Percentiles rank a stretch among this genome's conserved stretches.
phyloP scores from a whole-genome alignment of 371 early-diverging fungal species.

The Rhizopus stolonifer region DNA sequence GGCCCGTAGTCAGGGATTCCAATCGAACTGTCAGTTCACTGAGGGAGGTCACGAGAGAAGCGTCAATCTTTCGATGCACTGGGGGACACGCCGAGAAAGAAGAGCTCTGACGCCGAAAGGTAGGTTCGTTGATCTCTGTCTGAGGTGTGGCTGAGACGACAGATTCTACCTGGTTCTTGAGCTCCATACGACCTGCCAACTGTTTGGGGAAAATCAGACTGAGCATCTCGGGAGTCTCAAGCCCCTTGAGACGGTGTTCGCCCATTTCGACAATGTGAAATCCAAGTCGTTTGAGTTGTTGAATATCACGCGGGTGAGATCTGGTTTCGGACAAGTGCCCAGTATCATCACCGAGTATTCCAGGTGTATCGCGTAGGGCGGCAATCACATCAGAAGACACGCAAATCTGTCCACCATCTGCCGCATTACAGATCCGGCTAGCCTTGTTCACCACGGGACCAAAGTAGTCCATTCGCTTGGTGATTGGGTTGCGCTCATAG shows the following conservation, averaged over 20 bases:
- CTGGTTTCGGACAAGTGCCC: not conserved
- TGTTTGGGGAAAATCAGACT: conserved; percentile 70
- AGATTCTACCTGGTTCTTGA: conserved; percentile 33
- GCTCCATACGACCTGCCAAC: conserved; percentile 49
- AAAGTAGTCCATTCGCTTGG: conserved; percentile 95
- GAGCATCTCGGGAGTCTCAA: conserved; percentile 88
- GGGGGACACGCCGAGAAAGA: not conserved
- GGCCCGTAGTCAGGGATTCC: conserved; percentile 53
- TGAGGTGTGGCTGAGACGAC: conserved; percentile 3
- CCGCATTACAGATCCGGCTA: conserved; percentile 82
- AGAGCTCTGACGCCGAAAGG: not conserved
- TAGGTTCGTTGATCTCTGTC: not conserved
- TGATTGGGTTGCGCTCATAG: conserved; percentile 88
- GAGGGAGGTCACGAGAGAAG: conserved; percentile 39
- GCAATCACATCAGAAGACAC: conserved; percentile 66
- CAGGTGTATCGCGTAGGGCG: conserved; percentile 47
- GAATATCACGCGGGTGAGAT: conserved; percentile 48
- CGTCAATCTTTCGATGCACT: conserved; percentile 33
- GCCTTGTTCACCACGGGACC: conserved; percentile 93
- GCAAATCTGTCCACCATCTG: conserved; percentile 93
- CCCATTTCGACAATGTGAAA: conserved; percentile 75
- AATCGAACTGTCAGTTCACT: conserved; percentile 54
- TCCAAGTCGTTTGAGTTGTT: conserved; percentile 69
- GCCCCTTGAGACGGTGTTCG: conserved; percentile 81
- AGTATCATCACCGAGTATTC: conserved; percentile 38